Base-by-base conservation (phyloP, 805 yeast species). In the Lipomyces yamadae region DNA sequence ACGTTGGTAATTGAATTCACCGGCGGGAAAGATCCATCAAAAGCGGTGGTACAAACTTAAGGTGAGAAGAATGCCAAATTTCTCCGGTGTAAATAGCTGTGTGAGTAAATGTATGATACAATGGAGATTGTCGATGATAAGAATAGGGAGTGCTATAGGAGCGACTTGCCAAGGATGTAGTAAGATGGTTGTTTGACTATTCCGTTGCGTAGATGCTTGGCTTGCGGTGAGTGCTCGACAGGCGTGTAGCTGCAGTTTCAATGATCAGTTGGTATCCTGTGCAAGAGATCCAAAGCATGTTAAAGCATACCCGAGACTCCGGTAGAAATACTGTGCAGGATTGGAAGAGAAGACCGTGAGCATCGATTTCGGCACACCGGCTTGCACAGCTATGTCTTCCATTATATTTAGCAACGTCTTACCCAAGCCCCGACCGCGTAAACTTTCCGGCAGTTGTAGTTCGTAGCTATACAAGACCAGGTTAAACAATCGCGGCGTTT, bases 1-100 rank as follows among this genome's bases (percentile, higher is more conserved):
- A 85, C 87, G 71, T 76, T 92, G 62, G 84, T 89, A 48, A 74
- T 79, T 56, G 97, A 92, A 70, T 91, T 88, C 61, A 84, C 88
- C 48, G 81, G 81, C 13, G 82, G 80, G 5, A 66, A 73, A 59
- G 75, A 75, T 18, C 75, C 76, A 32, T 69, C 74, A 18, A 72
- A 81, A n/a, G 80, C 83, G 64, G 76, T 87, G 61, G 52, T 58
- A 1, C 90, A 87, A 71, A 79, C 84, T 32, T 83, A 72, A 73
- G 34, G n/a, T 30, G 54, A 45, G 42, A 50, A 42, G 35, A 32
- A 18, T 30, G 8, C 4, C 30, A 24, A 35, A 45, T 37, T 24
- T 11, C 39, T 37, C 13, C 4, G 3, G 39, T 37, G 39, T 37
- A 37, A 37, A 33, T 15, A 7, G 24, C 4, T 39, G 34, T 35